Evolutionary conservation across 768 basidiomycete genomes (phyloP).

Genomic region (Leccinum olivaceopallidum): DNA sequence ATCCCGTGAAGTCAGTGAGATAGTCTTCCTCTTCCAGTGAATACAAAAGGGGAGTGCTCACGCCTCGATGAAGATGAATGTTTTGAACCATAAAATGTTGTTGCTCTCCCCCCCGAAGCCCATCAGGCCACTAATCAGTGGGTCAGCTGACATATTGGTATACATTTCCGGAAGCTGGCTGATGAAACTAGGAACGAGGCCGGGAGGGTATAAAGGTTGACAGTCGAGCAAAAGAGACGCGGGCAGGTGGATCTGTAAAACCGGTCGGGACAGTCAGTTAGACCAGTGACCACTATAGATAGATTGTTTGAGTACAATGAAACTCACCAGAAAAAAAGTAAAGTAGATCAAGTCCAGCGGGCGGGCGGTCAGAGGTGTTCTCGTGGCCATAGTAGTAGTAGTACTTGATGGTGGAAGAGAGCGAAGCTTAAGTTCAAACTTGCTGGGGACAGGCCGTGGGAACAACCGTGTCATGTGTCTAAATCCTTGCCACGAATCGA

Average conservation of each 20-base stretch:
- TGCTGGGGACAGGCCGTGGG: not conserved
- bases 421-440: not conserved
- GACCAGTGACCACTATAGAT: not conserved
- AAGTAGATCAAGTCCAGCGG: slow-evolving; percentile 72
- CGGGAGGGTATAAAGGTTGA: slow-evolving; percentile 61
- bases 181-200: slow-evolving; percentile 49
- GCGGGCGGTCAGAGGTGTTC: slow-evolving; percentile 49
- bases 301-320: not conserved
- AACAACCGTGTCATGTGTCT: too few species aligned
- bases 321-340: slow-evolving; percentile 61
- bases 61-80: slow-evolving; percentile 63
- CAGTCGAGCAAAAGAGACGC: slow-evolving; percentile 71
- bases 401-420: not conserved
- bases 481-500: too few species aligned
- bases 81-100: slow-evolving; percentile 61
- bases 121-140: slow-evolving; percentile 55
- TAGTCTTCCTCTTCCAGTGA: not conserved
- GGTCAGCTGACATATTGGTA: slow-evolving; percentile 61
- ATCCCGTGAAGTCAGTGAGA: not conserved
- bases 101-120: slow-evolving; percentile 38
- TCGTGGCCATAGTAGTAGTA: slow-evolving; percentile 8
- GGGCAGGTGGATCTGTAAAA: slow-evolving; percentile 58
- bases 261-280: not conserved
- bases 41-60: slow-evolving; percentile 32
- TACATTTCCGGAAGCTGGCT: slow-evolving; percentile 50